Evolutionary conservation across 129 eudicot species (phyloP), one percentile per base, ranked within the genome.

Genomic region (Flaveria robusta): DNA sequence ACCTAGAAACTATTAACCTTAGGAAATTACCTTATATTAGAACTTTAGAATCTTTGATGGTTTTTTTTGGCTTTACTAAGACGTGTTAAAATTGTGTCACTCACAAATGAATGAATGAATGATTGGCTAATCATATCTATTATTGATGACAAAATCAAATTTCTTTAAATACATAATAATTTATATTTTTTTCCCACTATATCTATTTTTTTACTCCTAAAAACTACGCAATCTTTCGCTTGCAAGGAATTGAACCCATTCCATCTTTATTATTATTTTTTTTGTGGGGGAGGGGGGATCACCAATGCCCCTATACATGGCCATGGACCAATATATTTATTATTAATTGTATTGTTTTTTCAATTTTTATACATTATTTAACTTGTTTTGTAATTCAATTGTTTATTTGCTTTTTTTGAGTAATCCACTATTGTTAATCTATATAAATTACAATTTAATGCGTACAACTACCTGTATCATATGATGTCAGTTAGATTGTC

Each of bases 401-500:
- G 49, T 72, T 58, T 56, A 37, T 22, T 2, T 2, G 31, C 29
- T 71, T 15, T 3, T 3, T 45, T 26, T 54, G 67, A 49, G 22
- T 3, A 15, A 39, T 15, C 16, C 39, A 9, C 24, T 54, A 20
- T 67, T 46, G 27, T 31, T n/a, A 42, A 23, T 78, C 43, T 46
- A 14, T 23, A 70, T 46, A 70, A 46, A 29, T 60, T 7, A 46
- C 42, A 59, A 71, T 31, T 78, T 47, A 78, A 70, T 78, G 52
- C 60, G 52, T 3, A 72, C 77, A 70, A 70, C 65, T n/a, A 37
- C 76, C 75, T 70, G 58, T 70, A 18, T 42, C 45, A 46, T 41
- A 64, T 31, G 37, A 31, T 29, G 60, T 60, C 82, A 69, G 68
- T 78, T n/a, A 77, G 81, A 52, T 69, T 42, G 71, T 62, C 63